A percentile compares a stretch with the other conserved stretches of the same genome.
Evolutionary conservation across 225 moss, liverwort and hornwort species (phyloP).

Genomic region (Pleurozium schreberi): DNA sequence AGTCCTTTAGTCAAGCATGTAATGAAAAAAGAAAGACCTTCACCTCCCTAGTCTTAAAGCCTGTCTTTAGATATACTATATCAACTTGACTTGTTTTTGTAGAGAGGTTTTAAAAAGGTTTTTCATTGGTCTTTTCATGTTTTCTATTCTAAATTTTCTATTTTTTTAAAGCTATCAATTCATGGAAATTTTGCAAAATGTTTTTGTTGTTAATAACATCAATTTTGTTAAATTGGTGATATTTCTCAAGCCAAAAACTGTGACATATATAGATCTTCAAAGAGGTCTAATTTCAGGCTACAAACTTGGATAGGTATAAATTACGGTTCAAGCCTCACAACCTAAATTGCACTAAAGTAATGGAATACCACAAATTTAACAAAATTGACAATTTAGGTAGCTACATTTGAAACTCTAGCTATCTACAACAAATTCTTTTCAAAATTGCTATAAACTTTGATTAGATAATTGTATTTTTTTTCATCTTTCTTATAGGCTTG

Average conservation of each 20-base stretch:
- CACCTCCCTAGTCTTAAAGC: neutral
- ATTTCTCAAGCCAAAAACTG: neutral
- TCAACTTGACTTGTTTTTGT: neutral
- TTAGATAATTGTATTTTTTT: no score
- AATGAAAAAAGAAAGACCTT: neutral
- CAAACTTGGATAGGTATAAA: neutral
- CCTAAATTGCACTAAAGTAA: neutral
- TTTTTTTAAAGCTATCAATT: no score
- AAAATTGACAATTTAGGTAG: accelerated
- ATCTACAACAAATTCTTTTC: neutral
- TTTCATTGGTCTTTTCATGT: neutral
- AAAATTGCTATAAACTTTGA: no score
- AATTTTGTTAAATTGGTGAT: neutral
- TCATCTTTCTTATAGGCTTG: neutral
- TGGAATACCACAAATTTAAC: no score
- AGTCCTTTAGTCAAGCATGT: neutral
- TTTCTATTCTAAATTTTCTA: neutral
- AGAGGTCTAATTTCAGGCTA: neutral
- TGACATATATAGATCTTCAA: neutral
- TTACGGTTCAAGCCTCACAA: neutral
- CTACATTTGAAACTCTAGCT: neutral
- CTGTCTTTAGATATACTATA: neutral
- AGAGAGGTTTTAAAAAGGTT: neutral
- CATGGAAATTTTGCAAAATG: neutral
- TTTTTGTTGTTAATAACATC: neutral